These are phyloP conservation scores for Zygnema circumcarinatum DNA, from an alignment of 139 green algal genomes.

Conservation along the genomic window DNA sequence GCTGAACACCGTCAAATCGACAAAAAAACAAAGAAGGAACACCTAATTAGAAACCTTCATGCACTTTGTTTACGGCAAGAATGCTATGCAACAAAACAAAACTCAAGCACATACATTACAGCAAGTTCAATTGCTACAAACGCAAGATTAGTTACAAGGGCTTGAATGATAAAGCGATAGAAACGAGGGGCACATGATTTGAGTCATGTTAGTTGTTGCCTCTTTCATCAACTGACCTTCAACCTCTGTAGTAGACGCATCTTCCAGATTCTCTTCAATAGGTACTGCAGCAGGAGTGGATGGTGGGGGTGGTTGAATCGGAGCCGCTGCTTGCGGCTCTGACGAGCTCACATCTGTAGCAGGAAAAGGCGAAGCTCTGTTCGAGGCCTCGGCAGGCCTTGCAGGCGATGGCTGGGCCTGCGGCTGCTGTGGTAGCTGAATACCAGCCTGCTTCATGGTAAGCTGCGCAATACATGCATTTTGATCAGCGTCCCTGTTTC, in stretches of 20 bases:
- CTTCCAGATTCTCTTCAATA: not conserved
- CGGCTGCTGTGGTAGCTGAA: not conserved
- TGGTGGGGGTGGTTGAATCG: not conserved
- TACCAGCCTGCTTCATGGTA: conserved; percentile 6
- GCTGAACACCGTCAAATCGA: too few species aligned
- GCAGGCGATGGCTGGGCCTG: not conserved
- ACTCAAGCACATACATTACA: too few species aligned
- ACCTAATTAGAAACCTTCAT: too few species aligned
- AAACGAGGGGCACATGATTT: too few species aligned
- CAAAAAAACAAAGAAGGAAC: too few species aligned
- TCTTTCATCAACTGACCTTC: conserved; percentile 40
- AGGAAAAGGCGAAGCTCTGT: not conserved
- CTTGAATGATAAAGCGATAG: too few species aligned
- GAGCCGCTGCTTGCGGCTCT: not conserved
- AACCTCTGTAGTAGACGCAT: conserved; percentile 10
- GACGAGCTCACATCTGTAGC: not conserved
- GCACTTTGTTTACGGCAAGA: too few species aligned
- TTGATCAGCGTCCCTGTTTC: not conserved
- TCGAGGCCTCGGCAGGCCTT: not conserved
- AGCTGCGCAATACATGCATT: conserved; percentile 19
- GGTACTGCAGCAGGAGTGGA: not conserved
- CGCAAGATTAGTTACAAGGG: too few species aligned
- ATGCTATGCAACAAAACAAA: too few species aligned
- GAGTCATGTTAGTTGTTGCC: too few species aligned
- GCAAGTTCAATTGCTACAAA: too few species aligned